Percentiles rank a stretch among this genome's conserved stretches.
These are phyloP conservation scores for Hypoxylon perforatum DNA, from an alignment of 495 filamentous ascomycete genomes.

Conservation along the genomic window DNA sequence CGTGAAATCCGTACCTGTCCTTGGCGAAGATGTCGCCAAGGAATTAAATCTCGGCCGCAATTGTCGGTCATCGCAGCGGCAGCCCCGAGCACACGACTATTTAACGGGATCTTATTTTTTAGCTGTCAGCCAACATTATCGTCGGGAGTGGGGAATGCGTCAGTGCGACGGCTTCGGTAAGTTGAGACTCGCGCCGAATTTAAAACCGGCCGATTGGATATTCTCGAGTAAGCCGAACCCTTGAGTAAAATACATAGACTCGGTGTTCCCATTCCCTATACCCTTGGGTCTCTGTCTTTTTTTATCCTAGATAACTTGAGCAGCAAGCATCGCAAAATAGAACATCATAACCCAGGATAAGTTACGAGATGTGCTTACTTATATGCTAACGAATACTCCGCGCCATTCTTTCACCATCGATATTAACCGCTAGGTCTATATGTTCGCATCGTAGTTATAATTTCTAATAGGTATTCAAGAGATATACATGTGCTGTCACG, in stretches of 20 bases:
- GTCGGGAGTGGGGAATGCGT: neutral
- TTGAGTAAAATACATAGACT: neutral
- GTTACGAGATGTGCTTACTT: too few relatives aligned
- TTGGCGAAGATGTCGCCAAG: conserved; percentile 4
- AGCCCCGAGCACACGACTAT: conserved; percentile 6
- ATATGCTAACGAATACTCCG: too few relatives aligned
- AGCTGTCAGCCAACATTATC: neutral
- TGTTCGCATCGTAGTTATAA: too few relatives aligned
- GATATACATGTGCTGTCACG: too few relatives aligned
- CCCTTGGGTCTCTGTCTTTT: too few relatives aligned
- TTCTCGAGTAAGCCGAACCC: neutral
- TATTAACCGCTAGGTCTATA: too few relatives aligned
- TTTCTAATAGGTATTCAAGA: too few relatives aligned
- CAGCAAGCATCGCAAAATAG: too few relatives aligned
- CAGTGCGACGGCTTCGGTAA: conserved; percentile 1
- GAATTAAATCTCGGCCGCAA: conserved; percentile 2
- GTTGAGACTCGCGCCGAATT: neutral
- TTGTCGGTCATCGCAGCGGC: conserved; percentile 11
- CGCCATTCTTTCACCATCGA: too few relatives aligned
- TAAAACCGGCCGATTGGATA: neutral
- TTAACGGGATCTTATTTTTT: neutral
- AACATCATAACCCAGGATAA: too few relatives aligned
- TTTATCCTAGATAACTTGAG: too few relatives aligned
- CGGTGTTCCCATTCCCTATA: too few relatives aligned
- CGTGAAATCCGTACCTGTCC: conserved; percentile 8